Percentiles rank a stretch among this genome's conserved stretches.
Evolutionary conservation across 2,329 filamentous ascomycete species (phyloP).

Genomic region (Zymoseptoria tritici): DNA sequence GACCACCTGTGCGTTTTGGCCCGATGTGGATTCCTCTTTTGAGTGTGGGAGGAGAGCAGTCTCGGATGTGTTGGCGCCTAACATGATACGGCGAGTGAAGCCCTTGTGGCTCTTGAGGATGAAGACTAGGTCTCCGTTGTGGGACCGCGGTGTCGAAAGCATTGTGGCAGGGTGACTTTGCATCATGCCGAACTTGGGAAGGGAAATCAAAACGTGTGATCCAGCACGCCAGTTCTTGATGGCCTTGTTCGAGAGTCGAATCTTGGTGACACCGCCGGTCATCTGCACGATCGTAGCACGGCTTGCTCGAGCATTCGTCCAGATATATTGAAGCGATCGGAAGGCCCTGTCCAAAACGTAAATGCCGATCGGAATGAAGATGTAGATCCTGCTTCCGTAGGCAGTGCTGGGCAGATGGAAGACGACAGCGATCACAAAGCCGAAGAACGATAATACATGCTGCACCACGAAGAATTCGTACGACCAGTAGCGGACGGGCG

Average conservation of each 20-base stretch:
- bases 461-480: conserved; percentile 29
- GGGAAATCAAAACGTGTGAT: conserved; percentile 20
- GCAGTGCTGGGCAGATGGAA: conserved; percentile 29
- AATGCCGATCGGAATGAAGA: conserved; percentile 22
- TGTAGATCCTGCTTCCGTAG: conserved; percentile 21
- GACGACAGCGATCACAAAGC: conserved; percentile 31
- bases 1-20: conserved; percentile 10
- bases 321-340: conserved; percentile 24
- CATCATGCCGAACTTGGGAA: conserved; percentile 21
- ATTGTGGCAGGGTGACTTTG: conserved; percentile 26
- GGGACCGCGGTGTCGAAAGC: conserved; percentile 20
- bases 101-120: conserved; percentile 24
- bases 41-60: conserved; percentile 13
- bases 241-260: conserved; percentile 28
- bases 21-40: conserved; percentile 7
- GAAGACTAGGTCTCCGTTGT: conserved; percentile 23
- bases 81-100: conserved; percentile 23
- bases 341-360: conserved; percentile 24
- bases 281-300: conserved; percentile 20
- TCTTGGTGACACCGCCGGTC: conserved; percentile 31
- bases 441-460: conserved; percentile 34
- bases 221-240: conserved; percentile 32
- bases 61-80: conserved; percentile 15
- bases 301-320: conserved; percentile 29
- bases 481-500: conserved; percentile 19